These are phyloP conservation scores for Solanum etuberosum DNA, from an alignment of 257 asterid genomes.

Conservation along the genomic window DNA sequence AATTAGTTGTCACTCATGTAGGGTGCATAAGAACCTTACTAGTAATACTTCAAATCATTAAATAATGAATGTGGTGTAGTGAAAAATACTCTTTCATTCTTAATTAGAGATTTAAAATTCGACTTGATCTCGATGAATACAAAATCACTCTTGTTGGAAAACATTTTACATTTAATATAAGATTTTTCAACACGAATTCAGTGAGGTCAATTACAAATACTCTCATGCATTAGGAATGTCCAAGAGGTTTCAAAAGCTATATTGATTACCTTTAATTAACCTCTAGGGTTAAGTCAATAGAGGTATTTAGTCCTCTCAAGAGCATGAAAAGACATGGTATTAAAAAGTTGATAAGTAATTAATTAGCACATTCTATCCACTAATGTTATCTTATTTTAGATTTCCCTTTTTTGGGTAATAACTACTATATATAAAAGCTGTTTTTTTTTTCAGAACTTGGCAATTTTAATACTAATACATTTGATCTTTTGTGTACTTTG, in stretches of 20 bases:
- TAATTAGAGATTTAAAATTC: background rate
- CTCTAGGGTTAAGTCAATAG: background rate
- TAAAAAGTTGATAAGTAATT: background rate
- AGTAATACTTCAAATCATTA: background rate
- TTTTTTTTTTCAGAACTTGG: background rate
- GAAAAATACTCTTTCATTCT: background rate
- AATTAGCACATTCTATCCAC: conserved; percentile 34
- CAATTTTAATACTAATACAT: background rate
- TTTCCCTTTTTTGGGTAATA: background rate
- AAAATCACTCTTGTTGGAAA: background rate
- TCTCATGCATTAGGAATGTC: background rate
- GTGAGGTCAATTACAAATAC: too few relatives aligned
- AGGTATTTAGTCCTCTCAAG: background rate
- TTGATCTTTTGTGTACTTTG: background rate
- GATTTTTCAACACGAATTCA: background rate
- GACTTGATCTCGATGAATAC: background rate
- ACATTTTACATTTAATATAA: background rate
- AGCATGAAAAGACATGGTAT: conserved; percentile 5
- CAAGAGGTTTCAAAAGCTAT: background rate
- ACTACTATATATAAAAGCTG: conserved; percentile 5
- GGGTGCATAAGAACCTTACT: background rate
- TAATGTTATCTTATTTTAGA: background rate
- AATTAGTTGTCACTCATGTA: background rate
- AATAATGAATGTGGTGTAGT: background rate
- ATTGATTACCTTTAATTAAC: background rate